Conservation (phyloP, 331 rosid species). For the Prunus yedoensis region DNA sequence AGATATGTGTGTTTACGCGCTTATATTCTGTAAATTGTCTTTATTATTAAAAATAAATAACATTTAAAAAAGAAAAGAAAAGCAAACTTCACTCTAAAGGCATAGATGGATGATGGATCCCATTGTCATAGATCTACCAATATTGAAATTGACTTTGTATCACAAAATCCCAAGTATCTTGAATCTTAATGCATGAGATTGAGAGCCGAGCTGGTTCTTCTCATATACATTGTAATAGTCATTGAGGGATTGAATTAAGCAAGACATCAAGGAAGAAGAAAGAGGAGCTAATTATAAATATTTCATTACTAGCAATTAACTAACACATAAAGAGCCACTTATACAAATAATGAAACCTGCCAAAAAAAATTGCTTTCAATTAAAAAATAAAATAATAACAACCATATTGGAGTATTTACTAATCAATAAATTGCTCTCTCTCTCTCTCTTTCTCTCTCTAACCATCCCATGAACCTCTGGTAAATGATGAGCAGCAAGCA, state of each 20-base stretch:
- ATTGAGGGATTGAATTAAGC: neutral
- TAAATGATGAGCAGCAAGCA: neutral
- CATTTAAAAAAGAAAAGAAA: no score
- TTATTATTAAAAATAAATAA: no score
- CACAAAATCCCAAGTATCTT: neutral
- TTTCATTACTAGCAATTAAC: neutral
- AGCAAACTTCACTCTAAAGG: slow-evolving; percentile 4
- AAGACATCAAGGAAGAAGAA: neutral
- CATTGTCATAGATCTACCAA: neutral
- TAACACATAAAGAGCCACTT: neutral
- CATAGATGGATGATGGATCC: neutral
- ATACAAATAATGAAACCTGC: neutral
- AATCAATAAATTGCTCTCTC: neutral
- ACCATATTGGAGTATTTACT: slow-evolving; percentile 9
- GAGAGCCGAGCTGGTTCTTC: no score
- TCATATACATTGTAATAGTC: no score
- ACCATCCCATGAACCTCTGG: no score
- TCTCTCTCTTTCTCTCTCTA: neutral
- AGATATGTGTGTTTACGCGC: neutral
- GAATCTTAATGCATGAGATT: neutral
- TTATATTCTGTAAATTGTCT: neutral
- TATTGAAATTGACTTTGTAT: slow-evolving; percentile 1
- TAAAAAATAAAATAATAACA: neutral
- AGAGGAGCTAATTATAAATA: neutral
- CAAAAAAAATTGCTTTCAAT: neutral